phyloP scores from a whole-genome alignment of 2,329 filamentous ascomycete genomes.

The Cladosporium sp. region DNA sequence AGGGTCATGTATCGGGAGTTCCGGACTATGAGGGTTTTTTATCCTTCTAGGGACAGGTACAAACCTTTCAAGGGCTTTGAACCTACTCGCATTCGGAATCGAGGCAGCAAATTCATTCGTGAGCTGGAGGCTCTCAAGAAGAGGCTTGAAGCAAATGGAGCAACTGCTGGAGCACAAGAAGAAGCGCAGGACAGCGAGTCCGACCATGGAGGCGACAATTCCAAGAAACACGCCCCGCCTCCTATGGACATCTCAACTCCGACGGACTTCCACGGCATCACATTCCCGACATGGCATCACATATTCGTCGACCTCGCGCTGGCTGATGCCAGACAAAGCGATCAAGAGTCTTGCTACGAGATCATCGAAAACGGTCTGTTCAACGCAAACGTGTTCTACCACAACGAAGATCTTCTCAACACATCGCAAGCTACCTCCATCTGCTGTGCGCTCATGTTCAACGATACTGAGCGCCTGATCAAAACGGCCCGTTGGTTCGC shows the following conservation, averaged over 20 bases:
- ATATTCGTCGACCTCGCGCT: conserved; percentile 87
- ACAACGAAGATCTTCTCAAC: conserved; percentile 41
- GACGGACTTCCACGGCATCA: conserved; percentile 70
- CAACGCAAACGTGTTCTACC: conserved; percentile 82
- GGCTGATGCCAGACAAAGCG: conserved; percentile 66
- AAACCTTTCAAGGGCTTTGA: conserved; percentile 48
- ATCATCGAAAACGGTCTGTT: conserved; percentile 71
- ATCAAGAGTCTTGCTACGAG: conserved; percentile 72
- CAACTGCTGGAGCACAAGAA: background rate
- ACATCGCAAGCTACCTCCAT: conserved; percentile 30
- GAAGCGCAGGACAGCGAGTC: conserved; percentile 18
- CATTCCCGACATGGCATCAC: conserved; percentile 83
- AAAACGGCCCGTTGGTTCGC: conserved; percentile 80
- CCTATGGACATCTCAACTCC: conserved; percentile 38
- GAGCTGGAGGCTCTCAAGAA: conserved; percentile 41
- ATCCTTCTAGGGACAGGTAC: conserved; percentile 52
- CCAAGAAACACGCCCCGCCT: conserved; percentile 18
- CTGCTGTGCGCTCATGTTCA: conserved; percentile 76
- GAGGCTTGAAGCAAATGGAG: conserved; percentile 42
- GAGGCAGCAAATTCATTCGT: conserved; percentile 25
- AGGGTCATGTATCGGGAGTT: conserved; percentile 62
- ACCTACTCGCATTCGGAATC: conserved; percentile 1
- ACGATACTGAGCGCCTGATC: conserved; percentile 74
- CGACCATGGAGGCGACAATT: conserved; percentile 25
- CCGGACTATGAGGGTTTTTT: conserved; percentile 60